A percentile compares a stretch with the other conserved stretches of the same genome.
These are phyloP conservation scores for Coniochaeta prunicola DNA, from an alignment of 2,329 filamentous ascomycete genomes.

Conservation along the genomic window DNA sequence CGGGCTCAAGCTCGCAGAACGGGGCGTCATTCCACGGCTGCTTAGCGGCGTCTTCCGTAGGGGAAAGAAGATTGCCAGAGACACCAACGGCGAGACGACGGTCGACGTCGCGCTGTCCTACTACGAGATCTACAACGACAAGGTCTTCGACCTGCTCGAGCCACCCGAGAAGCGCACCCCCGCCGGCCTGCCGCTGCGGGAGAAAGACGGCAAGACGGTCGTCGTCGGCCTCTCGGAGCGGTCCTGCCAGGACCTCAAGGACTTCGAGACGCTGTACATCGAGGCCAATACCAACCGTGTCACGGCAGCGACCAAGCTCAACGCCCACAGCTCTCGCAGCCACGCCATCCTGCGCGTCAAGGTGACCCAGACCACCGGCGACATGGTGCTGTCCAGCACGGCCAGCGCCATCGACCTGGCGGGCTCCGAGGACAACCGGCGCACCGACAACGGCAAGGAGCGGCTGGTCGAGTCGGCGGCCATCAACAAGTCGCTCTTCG, in stretches of 20 bases:
- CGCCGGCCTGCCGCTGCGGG: conserved; percentile 72
- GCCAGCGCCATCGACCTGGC: conserved; percentile 92
- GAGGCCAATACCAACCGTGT: conserved; percentile 87
- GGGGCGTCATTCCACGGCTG: conserved; percentile 80
- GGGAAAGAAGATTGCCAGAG: conserved; percentile 78
- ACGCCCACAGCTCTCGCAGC: conserved; percentile 82
- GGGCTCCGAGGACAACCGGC: conserved; percentile 89
- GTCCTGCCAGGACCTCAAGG: conserved; percentile 74
- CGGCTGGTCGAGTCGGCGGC: conserved; percentile 89
- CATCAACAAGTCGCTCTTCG: conserved; percentile 96
- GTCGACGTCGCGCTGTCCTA: conserved; percentile 78
- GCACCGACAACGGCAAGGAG: conserved; percentile 91
- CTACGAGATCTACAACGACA: conserved; percentile 97
- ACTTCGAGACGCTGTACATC: conserved; percentile 85
- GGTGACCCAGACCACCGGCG: conserved; percentile 66
- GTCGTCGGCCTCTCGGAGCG: conserved; percentile 82
- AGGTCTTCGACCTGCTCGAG: conserved; percentile 86
- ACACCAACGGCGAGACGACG: conserved; percentile 60
- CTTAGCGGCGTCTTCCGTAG: conserved; percentile 80
- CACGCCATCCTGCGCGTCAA: conserved; percentile 91
- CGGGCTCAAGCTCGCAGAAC: conserved; percentile 75
- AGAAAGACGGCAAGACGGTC: conserved; percentile 79
- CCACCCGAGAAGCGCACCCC: conserved; percentile 78
- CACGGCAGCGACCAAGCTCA: conserved; percentile 85
- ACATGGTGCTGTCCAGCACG: conserved; percentile 66